These are phyloP conservation scores for Tulasnella sp. DNA, from an alignment of 768 basidiomycete species.

Conservation along the genomic window DNA sequence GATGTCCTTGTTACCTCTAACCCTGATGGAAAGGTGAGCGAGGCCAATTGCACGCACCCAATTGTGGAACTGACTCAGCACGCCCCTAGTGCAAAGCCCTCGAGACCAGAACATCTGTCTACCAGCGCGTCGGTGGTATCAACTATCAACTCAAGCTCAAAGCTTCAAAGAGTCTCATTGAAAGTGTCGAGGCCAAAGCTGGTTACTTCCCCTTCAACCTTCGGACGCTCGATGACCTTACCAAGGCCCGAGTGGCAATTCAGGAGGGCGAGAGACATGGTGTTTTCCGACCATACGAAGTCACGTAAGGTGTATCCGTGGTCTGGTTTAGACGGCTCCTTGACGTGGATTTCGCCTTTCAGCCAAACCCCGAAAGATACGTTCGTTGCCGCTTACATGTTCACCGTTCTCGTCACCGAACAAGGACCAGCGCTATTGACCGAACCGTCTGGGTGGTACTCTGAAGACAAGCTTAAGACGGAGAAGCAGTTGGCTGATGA, in stretches of 20 bases:
- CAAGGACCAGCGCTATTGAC: conserved; percentile 83
- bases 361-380: conserved; percentile 78
- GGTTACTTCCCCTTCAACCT: conserved; percentile 98
- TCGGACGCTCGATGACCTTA: conserved; percentile 90
- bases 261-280: conserved; percentile 94
- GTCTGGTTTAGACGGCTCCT: conserved; percentile 30
- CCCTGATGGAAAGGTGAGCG: conserved; percentile 79
- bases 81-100: conserved; percentile 69
- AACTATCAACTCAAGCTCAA: conserved; percentile 98
- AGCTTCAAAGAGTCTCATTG: conserved; percentile 92
- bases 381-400: conserved; percentile 91
- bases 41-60: conserved; percentile 1
- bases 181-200: conserved; percentile 96
- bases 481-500: conserved; percentile 85
- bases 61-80: not conserved
- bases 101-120: conserved; percentile 86
- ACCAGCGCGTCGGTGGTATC: conserved; percentile 75
- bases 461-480: conserved; percentile 80
- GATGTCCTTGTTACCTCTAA: conserved; percentile 83
- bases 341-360: not conserved
- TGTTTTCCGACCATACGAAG: conserved; percentile 90
- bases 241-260: conserved; percentile 87
- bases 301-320: conserved; percentile 46
- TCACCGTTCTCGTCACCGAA: conserved; percentile 88
- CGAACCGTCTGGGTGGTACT: conserved; percentile 87